Base-by-base conservation (phyloP, 2,329 filamentous ascomycete species). In the Alternaria sp. region DNA sequence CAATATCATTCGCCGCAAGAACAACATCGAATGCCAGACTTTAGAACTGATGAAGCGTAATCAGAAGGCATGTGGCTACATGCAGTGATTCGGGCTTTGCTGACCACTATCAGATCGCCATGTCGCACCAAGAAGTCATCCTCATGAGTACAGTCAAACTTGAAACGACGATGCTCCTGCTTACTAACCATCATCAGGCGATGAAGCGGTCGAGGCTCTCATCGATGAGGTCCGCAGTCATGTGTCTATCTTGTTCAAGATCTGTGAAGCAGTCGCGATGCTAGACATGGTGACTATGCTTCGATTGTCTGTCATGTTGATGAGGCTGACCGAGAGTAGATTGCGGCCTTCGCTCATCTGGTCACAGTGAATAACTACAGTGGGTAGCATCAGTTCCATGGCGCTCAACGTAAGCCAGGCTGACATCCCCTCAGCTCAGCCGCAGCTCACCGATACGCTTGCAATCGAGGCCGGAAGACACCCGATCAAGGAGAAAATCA, bases 21-120 rank as follows among this genome's bases (percentile, higher is more conserved):
- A 88, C n/a, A 86, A 85, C 59, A 86, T 97, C 30, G 93, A 98
- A 77, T 98, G 94, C 70, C 93, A 96, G 72, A 98, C 96, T 0
- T 78, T 98, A 10, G 87, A 90, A 58, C 84, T 99, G 11, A 86
- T 97, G 66, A 96, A 97, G 75, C 83, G 93, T 43, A 86, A 98
- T 61, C 81, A 83, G 63, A 85, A 81, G 67, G 76, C 74, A 65
- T 23, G 47, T 25, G 23, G 4, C 12, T 21, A 20, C 18, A 21
- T 21, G 23, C 23, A 33, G 8, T 14, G 12, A 28, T 12, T 28
- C 44, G 12, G 30, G 9, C 14, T 43, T 21, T 25, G 37, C 43
- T 57, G 53, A 63, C 61, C 64, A n/a, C 53, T 18, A 18, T 90
- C 61, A 88, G 73, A 92, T 97, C 44, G 87, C 88, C 0, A 90